These are phyloP conservation scores for Podospora fimiseda DNA, from an alignment of 495 filamentous ascomycete species.

Conservation along the genomic window DNA sequence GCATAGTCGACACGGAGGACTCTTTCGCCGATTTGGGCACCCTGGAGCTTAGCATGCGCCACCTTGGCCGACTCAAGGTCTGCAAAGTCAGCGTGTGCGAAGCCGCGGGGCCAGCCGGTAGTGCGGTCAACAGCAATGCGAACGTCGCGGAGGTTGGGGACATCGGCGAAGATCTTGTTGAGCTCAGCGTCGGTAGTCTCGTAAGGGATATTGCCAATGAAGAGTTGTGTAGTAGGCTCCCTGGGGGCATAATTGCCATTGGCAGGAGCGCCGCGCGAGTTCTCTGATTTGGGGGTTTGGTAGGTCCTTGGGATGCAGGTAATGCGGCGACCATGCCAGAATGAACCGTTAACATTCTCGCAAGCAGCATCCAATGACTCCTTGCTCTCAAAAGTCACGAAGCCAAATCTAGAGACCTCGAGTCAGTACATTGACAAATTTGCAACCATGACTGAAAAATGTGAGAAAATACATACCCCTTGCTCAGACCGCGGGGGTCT, in stretches of 20 bases:
- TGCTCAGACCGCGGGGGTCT: slow-evolving; percentile 73
- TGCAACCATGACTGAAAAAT: not conserved
- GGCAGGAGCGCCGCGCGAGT: too few relatives aligned
- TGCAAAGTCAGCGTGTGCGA: slow-evolving; percentile 82
- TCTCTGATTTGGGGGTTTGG: not conserved
- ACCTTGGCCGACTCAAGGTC: slow-evolving; percentile 54
- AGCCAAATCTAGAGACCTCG: slow-evolving; percentile 61
- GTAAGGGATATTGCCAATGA: slow-evolving; percentile 84
- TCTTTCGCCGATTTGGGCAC: slow-evolving; percentile 58
- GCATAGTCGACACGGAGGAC: slow-evolving; percentile 61
- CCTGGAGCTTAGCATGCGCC: slow-evolving; percentile 52
- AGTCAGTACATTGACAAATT: not conserved
- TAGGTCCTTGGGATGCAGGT: slow-evolving; percentile 46
- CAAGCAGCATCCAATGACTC: slow-evolving; percentile 57
- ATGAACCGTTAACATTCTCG: slow-evolving; percentile 55
- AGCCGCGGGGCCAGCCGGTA: slow-evolving; percentile 82
- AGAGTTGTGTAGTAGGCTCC: slow-evolving; percentile 61
- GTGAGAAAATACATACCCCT: slow-evolving; percentile 58
- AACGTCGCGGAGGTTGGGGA: slow-evolving; percentile 70
- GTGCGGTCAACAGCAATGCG: slow-evolving; percentile 84
- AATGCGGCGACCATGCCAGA: slow-evolving; percentile 74
- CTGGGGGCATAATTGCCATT: too few relatives aligned
- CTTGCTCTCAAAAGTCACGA: slow-evolving; percentile 58
- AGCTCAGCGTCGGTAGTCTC: slow-evolving; percentile 85
- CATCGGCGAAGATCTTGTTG: slow-evolving; percentile 67